Evolutionary conservation across 2,329 filamentous ascomycete genomes (phyloP).

Genomic region (Alternaria longipes): DNA sequence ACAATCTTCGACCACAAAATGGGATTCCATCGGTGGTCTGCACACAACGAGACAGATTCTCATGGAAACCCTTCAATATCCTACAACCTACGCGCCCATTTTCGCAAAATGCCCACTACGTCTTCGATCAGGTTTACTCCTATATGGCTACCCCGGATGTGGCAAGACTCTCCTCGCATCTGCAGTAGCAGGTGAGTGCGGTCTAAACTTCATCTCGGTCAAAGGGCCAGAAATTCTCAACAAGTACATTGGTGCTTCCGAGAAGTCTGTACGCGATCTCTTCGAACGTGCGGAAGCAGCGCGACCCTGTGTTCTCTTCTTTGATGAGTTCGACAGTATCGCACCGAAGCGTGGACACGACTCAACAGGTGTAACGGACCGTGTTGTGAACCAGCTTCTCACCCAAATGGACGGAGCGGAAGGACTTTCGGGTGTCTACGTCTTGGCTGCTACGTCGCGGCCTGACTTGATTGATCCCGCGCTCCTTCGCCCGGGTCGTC

Average conservation of each 20-base stretch:
- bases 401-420: conserved; percentile 99
- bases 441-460: conserved; percentile 90
- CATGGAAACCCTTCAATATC: conserved; percentile 94
- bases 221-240: conserved; percentile 98
- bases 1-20: conserved; percentile 91
- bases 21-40: conserved; percentile 89
- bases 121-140: conserved; percentile 88
- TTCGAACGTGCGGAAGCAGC: conserved; percentile 93
- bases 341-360: conserved; percentile 97
- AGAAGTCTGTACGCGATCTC: conserved; percentile 93
- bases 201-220: conserved; percentile 97
- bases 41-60: conserved; percentile 87
- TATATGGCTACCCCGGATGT: conserved; percentile 95
- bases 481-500: conserved; percentile 84
- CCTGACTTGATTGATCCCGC: conserved; percentile 97
- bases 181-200: conserved; percentile 96
- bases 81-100: conserved; percentile 96
- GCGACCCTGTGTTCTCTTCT: conserved; percentile 93
- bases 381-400: conserved; percentile 96
- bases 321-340: conserved; percentile 98
- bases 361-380: conserved; percentile 96
- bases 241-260: conserved; percentile 98
- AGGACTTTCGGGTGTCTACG: conserved; percentile 92
- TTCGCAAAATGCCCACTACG: conserved; percentile 95
- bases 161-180: conserved; percentile 96